Conservation (phyloP, 2,329 filamentous ascomycete genomes). For the Byssothecium circinans region DNA sequence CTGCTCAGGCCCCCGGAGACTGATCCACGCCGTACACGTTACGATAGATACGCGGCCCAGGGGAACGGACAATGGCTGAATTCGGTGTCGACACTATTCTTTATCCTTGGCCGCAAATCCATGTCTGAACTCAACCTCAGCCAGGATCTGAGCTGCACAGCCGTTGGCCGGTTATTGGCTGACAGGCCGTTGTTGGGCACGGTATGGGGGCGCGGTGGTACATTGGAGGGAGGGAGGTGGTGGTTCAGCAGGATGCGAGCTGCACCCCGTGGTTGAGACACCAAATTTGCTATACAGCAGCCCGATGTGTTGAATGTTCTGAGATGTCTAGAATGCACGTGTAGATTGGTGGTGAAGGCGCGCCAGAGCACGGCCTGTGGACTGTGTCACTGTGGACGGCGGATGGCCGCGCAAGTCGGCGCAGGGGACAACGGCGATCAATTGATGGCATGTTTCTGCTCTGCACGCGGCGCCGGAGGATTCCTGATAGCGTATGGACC, state of each 20-base stretch:
- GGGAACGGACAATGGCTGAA: conserved; percentile 9
- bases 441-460: background rate
- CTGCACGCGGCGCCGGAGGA: background rate
- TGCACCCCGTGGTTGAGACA: too few relatives aligned
- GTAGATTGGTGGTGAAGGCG: background rate
- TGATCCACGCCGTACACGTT: conserved; percentile 1
- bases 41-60: conserved; percentile 6
- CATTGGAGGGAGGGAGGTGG: background rate
- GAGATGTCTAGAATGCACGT: too few relatives aligned
- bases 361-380: background rate
- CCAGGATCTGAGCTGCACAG: conserved; percentile 8
- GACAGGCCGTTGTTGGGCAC: background rate
- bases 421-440: too few relatives aligned
- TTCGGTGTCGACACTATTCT: conserved; percentile 13
- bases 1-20: background rate
- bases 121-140: conserved; percentile 6
- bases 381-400: too few relatives aligned
- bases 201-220: background rate
- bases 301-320: too few relatives aligned
- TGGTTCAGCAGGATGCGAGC: background rate
- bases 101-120: conserved; percentile 6
- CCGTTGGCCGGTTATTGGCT: conserved; percentile 3
- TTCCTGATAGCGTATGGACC: background rate
- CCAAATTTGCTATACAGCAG: too few relatives aligned
- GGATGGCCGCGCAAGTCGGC: background rate